These are phyloP conservation scores for Xerocomus spinulosus DNA, from an alignment of 768 basidiomycete species.

Conservation along the genomic window DNA sequence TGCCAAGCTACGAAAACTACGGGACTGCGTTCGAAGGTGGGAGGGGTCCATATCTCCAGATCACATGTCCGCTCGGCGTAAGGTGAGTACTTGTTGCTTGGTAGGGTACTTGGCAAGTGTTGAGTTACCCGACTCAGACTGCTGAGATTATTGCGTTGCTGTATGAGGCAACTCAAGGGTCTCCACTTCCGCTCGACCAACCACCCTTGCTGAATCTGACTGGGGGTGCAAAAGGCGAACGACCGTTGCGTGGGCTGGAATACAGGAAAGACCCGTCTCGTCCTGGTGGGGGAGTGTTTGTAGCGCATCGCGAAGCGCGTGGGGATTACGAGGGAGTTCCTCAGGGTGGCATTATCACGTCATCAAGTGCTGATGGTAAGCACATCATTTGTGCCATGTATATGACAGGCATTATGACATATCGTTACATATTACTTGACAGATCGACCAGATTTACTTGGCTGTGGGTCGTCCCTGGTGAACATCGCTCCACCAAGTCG, in stretches of 20 bases:
- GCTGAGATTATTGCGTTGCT: constrained; percentile 89
- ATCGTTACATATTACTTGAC: neutral
- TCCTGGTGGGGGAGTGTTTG: constrained; percentile 84
- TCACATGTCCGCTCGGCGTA: constrained; percentile 91
- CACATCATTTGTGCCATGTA: constrained; percentile 14
- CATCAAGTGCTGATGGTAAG: constrained; percentile 53
- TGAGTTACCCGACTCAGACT: constrained; percentile 46
- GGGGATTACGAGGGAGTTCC: constrained; percentile 52
- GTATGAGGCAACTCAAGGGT: constrained; percentile 91
- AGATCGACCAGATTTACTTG: constrained; percentile 14
- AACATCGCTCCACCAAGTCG: constrained; percentile 51
- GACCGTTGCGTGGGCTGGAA: constrained; percentile 49
- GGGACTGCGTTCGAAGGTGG: constrained; percentile 85
- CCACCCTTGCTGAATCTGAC: constrained; percentile 74
- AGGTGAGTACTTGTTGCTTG: constrained; percentile 45
- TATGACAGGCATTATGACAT: constrained; percentile 2
- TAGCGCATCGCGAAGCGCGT: constrained; percentile 52
- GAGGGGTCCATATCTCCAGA: constrained; percentile 83
- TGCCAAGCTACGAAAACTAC: constrained; percentile 68
- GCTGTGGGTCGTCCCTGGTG: constrained; percentile 43
- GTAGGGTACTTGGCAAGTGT: neutral
- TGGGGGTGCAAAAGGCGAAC: constrained; percentile 58
- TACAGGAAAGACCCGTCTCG: constrained; percentile 77
- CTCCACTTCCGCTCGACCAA: constrained; percentile 48
- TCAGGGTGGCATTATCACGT: constrained; percentile 50